Percentiles rank a stretch among this genome's conserved stretches.
Evolutionary conservation across 352 stramenopile species (phyloP).

Genomic region (Globisporangium nunn): DNA sequence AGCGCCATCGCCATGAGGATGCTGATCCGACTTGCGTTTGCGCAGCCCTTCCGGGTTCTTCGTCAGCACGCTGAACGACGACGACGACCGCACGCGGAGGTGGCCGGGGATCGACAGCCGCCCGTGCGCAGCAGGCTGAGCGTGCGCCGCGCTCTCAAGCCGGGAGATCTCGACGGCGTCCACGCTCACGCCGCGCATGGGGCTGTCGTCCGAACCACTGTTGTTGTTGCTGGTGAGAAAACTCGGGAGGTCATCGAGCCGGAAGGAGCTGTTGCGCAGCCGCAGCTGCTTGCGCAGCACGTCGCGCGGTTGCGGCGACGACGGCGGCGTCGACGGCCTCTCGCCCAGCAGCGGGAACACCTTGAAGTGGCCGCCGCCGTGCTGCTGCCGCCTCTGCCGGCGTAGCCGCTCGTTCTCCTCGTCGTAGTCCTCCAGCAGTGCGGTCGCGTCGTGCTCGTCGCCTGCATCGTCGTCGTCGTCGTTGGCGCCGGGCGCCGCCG

Average conservation of each 20-base stretch:
- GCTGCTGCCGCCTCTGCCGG: neutral
- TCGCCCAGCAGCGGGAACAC: slow-evolving; percentile 35
- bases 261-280: slow-evolving; percentile 36
- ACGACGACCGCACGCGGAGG: slow-evolving; percentile 28
- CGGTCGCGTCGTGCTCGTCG: neutral
- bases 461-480: slow-evolving; percentile 7
- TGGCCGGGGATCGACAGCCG: slow-evolving; percentile 52
- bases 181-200: slow-evolving; percentile 30
- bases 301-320: slow-evolving; percentile 69
- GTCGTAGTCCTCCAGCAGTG: slow-evolving; percentile 16
- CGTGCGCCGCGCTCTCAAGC: slow-evolving; percentile 9
- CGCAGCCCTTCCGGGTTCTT: slow-evolving; percentile 63
- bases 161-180: slow-evolving; percentile 56
- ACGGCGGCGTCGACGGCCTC: slow-evolving; percentile 60
- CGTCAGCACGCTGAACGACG: slow-evolving; percentile 50
- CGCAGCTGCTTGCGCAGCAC: slow-evolving; percentile 64
- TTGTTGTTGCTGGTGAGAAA: slow-evolving; percentile 14
- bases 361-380: slow-evolving; percentile 27
- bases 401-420: slow-evolving; percentile 12
- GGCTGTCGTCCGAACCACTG: slow-evolving; percentile 3
- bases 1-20: slow-evolving; percentile 2
- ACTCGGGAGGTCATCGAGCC: slow-evolving; percentile 7
- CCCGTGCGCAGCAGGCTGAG: slow-evolving; percentile 13
- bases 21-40: slow-evolving; percentile 65
- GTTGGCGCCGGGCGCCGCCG: slow-evolving; percentile 16